phyloP scores from a whole-genome alignment of 495 filamentous ascomycete species.

The Lindgomyces ingoldianus region DNA sequence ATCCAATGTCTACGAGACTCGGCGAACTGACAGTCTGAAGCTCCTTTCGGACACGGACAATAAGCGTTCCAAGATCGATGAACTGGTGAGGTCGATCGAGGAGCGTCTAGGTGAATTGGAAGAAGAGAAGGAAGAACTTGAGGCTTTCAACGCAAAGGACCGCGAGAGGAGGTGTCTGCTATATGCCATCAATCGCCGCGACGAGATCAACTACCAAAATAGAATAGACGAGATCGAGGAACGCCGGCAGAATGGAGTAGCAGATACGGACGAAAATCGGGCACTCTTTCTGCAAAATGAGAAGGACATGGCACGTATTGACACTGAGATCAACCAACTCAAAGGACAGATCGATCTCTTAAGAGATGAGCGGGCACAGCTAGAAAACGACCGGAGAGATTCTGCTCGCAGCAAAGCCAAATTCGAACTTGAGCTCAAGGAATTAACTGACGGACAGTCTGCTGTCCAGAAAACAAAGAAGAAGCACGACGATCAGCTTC shows the following conservation, averaged over 20 bases:
- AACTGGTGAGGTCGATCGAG: slow-evolving; percentile 84
- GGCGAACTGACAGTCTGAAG: slow-evolving; percentile 84
- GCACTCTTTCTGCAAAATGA: slow-evolving; percentile 77
- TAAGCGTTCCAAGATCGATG: slow-evolving; percentile 92
- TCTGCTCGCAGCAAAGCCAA: slow-evolving; percentile 74
- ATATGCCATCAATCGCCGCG: slow-evolving; percentile 88
- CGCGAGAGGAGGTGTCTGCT: slow-evolving; percentile 88
- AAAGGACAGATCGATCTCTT: slow-evolving; percentile 82
- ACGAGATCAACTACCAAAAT: slow-evolving; percentile 74
- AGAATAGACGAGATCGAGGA: slow-evolving; percentile 83
- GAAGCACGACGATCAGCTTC: slow-evolving; percentile 71
- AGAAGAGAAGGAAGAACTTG: slow-evolving; percentile 93
- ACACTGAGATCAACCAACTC: slow-evolving; percentile 73
- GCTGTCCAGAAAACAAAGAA: slow-evolving; percentile 69
- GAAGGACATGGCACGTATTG: slow-evolving; percentile 73
- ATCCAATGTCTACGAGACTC: slow-evolving; percentile 93
- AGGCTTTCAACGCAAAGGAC: slow-evolving; percentile 91
- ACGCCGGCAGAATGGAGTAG: slow-evolving; percentile 73
- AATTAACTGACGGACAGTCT: slow-evolving; percentile 74
- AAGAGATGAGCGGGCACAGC: slow-evolving; percentile 79
- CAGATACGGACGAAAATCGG: slow-evolving; percentile 78
- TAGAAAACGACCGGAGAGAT: slow-evolving; percentile 88
- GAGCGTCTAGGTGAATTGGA: slow-evolving; percentile 86
- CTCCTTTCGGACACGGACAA: slow-evolving; percentile 97
- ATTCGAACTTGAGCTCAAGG: slow-evolving; percentile 80